A percentile compares a stretch with the other conserved stretches of the same genome.
Conservation (phyloP, 73 alveolate species). For the Tetrahymena thermophila region DNA sequence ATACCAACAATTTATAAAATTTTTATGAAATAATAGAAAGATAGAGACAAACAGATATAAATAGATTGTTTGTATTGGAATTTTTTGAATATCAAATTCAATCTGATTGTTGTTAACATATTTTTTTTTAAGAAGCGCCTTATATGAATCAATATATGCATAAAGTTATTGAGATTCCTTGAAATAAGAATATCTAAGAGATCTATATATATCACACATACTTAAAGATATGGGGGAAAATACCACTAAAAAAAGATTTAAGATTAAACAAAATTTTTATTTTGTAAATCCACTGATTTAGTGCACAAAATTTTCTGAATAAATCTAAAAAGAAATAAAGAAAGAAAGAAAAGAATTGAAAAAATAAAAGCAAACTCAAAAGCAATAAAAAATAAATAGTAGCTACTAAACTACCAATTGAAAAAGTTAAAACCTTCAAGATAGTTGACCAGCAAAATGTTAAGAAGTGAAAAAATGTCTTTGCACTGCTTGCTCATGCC, state of each 20-base stretch:
- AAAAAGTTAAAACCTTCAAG: not conserved
- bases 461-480: constrained; percentile 36
- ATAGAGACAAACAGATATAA: not conserved
- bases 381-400: not conserved
- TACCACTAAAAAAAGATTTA: not conserved
- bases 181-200: not conserved
- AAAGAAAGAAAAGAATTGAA: not conserved
- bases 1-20: not conserved
- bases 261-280: not conserved
- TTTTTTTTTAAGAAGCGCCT: not conserved
- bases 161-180: no score
- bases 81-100: not conserved
- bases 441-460: not conserved
- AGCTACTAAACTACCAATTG: not conserved
- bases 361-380: not conserved
- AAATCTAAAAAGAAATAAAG: not conserved
- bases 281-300: not conserved
- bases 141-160: no score
- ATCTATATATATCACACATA: not conserved
- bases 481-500: constrained; percentile 51
- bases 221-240: not conserved
- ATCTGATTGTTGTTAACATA: not conserved
- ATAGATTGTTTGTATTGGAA: not conserved
- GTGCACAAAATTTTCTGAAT: not conserved
- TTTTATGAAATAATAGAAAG: not conserved